These are phyloP conservation scores for Coniferiporia weirii DNA, from an alignment of 1,284 basidiomycete species.

Conservation along the genomic window DNA sequence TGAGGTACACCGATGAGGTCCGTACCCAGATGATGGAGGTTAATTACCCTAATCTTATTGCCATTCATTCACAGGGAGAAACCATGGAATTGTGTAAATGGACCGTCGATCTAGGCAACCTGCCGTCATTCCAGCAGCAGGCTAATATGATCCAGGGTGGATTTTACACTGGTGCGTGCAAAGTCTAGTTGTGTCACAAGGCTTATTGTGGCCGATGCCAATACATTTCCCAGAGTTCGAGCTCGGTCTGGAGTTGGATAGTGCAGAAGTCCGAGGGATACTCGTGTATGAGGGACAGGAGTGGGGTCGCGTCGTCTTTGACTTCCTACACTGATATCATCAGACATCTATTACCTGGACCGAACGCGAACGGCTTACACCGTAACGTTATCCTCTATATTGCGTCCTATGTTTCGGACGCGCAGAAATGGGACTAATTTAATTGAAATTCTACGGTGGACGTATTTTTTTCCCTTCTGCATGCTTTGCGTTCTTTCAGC, in stretches of 20 bases:
- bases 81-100: conserved; percentile 75
- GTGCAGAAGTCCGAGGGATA: conserved; percentile 75
- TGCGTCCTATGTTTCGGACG: neutral
- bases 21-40: conserved; percentile 19
- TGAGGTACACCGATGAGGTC: conserved; percentile 77
- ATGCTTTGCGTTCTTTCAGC: neutral
- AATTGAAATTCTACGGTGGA: neutral
- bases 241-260: conserved; percentile 74
- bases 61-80: conserved; percentile 42
- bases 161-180: conserved; percentile 67
- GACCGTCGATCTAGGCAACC: conserved; percentile 72
- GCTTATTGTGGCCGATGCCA: neutral
- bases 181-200: neutral
- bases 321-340: conserved; percentile 47
- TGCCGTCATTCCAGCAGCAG: conserved; percentile 72
- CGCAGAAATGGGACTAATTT: neutral
- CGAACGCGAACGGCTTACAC: conserved; percentile 11
- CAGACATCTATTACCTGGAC: conserved; percentile 40
- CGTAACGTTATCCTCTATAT: neutral
- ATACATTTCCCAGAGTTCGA: conserved; percentile 56
- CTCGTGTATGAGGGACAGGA: conserved; percentile 66
- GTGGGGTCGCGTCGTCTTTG: conserved; percentile 60
- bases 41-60: conserved; percentile 1
- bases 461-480: neutral
- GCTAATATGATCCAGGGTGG: conserved; percentile 48